phyloP scores from a whole-genome alignment of 2,329 filamentous ascomycete genomes.

The Alternaria arborescens region DNA sequence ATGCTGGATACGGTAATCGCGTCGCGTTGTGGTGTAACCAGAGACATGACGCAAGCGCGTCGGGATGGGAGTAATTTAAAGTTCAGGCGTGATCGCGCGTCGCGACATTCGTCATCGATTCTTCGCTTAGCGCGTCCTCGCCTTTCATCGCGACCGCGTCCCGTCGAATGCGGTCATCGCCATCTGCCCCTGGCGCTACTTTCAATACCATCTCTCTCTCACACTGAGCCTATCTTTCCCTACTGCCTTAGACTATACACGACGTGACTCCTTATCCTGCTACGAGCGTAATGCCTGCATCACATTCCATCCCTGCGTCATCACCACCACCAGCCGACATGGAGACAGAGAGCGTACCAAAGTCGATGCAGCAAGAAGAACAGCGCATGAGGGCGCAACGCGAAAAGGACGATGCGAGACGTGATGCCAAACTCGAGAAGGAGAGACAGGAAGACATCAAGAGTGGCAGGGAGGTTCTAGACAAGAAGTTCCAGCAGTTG shows the following conservation, averaged over 20 bases:
- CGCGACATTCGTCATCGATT: slow-evolving; percentile 36
- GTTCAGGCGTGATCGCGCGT: slow-evolving; percentile 38
- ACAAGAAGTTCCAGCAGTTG: slow-evolving; percentile 61
- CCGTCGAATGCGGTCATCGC: slow-evolving; percentile 12
- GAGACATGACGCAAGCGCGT: background rate
- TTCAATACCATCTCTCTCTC: background rate
- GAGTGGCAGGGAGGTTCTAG: slow-evolving; percentile 56
- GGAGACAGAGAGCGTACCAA: slow-evolving; percentile 43
- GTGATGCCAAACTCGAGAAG: slow-evolving; percentile 54
- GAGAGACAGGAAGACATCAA: slow-evolving; percentile 58
- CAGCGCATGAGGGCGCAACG: slow-evolving; percentile 54
- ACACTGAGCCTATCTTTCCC: background rate
- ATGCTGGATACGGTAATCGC: background rate
- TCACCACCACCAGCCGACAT: slow-evolving; percentile 44
- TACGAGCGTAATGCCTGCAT: slow-evolving; percentile 29
- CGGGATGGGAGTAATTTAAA: slow-evolving; percentile 11
- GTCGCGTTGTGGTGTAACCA: background rate
- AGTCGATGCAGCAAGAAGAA: slow-evolving; percentile 57
- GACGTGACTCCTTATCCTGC: slow-evolving; percentile 38
- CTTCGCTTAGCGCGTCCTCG: slow-evolving; percentile 33
- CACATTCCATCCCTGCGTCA: slow-evolving; percentile 44
- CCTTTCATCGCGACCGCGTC: slow-evolving; percentile 24
- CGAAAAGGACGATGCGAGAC: slow-evolving; percentile 56
- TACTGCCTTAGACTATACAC: background rate
- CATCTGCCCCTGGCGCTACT: slow-evolving; percentile 18